Conservation (phyloP, 257 asterid species). For the Penstemon newberryi region DNA sequence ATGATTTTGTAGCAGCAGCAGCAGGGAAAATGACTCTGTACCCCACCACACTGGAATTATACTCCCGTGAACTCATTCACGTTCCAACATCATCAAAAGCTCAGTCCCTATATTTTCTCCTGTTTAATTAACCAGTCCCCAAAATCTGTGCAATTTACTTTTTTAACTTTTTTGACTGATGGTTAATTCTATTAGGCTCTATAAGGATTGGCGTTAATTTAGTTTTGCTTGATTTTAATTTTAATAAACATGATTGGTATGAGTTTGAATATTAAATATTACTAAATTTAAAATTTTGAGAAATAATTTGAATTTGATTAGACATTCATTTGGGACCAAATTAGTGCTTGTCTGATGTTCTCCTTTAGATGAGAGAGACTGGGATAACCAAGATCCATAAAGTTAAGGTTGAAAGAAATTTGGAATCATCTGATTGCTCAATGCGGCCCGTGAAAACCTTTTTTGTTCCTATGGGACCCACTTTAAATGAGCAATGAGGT, state of each 20-base stretch:
- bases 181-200: background rate
- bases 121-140: background rate
- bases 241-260: background rate
- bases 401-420: no score
- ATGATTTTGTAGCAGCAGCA: constrained; percentile 28
- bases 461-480: no score
- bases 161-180: background rate
- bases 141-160: background rate
- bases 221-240: background rate
- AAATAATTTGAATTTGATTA: no score
- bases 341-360: no score
- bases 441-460: no score
- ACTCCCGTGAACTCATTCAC: constrained; percentile 40
- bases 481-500: no score
- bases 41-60: constrained; percentile 22
- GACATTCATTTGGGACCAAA: no score
- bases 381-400: no score
- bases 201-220: background rate
- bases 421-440: no score
- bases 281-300: no score
- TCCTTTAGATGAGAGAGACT: no score
- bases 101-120: constrained; percentile 11
- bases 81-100: constrained; percentile 3
- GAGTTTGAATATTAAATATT: background rate
- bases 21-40: constrained; percentile 7